Conservation (phyloP, 1,284 basidiomycete species). For the Xerocomus amazonicus region DNA sequence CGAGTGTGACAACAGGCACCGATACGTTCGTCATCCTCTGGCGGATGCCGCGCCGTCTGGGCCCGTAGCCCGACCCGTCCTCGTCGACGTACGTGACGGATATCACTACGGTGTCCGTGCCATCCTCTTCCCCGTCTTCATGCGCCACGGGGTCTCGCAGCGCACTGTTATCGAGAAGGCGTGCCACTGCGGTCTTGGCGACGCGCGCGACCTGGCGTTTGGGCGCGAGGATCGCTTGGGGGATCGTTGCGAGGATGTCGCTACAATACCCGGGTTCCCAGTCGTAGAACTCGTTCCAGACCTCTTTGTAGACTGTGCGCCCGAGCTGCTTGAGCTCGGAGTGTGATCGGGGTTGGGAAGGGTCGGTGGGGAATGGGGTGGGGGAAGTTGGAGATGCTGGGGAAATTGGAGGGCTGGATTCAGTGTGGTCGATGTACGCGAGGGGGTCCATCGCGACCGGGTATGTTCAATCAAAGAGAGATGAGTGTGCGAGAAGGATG, state of each 20-base stretch:
- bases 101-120: slow-evolving; percentile 1
- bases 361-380: neutral
- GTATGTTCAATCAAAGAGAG: neutral
- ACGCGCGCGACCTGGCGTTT: slow-evolving; percentile 11
- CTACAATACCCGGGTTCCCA: slow-evolving; percentile 31
- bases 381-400: neutral
- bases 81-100: slow-evolving; percentile 6
- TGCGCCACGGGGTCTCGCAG: neutral
- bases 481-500: too few species aligned
- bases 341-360: slow-evolving; percentile 1
- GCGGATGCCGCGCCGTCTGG: neutral
- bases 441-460: slow-evolving; percentile 13
- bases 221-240: slow-evolving; percentile 5
- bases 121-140: neutral
- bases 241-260: slow-evolving; percentile 12
- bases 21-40: neutral
- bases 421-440: slow-evolving; percentile 20
- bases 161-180: slow-evolving; percentile 6
- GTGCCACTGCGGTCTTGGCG: slow-evolving; percentile 8
- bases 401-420: slow-evolving; percentile 18
- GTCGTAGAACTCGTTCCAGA: slow-evolving; percentile 37
- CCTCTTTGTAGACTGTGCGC: slow-evolving; percentile 21
- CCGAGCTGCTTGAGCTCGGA: slow-evolving; percentile 16
- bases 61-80: neutral
- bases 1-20: slow-evolving; percentile 16